Evolutionary conservation across 1,284 basidiomycete species (phyloP), one percentile per base, ranked within the genome.

Genomic region (Ustilago curta): DNA sequence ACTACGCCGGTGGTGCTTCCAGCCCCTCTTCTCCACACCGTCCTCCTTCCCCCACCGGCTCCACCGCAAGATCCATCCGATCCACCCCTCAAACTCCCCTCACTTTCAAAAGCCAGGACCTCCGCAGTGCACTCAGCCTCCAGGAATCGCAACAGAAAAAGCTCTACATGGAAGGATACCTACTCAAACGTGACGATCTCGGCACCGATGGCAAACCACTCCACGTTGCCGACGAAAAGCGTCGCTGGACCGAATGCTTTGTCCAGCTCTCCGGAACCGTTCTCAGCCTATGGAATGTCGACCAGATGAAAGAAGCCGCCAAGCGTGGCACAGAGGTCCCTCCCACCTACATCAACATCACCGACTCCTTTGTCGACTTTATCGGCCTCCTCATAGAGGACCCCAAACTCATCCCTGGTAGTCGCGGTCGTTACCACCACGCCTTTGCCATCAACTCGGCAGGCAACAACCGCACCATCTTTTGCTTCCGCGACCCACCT

Each of bases 401-500:
- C 4, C 85, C 86, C 6, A 86, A 87, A 52, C 84, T 86, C 39
- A 85, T 87, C 0, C 85, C 85, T 35, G 86, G 85, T n/a, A 85
- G 86, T 32, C 86, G 87, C 1, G 87, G 88, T 45, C 85, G 88
- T 0, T 93, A 93, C 45, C 80, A 83, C 58, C 83, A 84, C 81
- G 93, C 97, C 51, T 89, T 97, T 69, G 94, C 94, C 0, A 88
- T 99, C 80, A 99, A 97, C 85, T 96, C 93, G 11, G 95, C 95
- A 1, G 96, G 95, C 21, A 91, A 91, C 39, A 98, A 98, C 83
- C 88, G 95, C 39, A 87, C 95, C 43, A 86, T 97, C 8, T 97
- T 98, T 86, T 93, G 80, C 66, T 80, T 79, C 74, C 64, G 71
- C 21, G 66, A 70, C 14, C 74, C 77, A 32, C 77, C 79, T 51